These are phyloP conservation scores for Calycina marina DNA, from an alignment of 2,329 filamentous ascomycete species.

Conservation along the genomic window DNA sequence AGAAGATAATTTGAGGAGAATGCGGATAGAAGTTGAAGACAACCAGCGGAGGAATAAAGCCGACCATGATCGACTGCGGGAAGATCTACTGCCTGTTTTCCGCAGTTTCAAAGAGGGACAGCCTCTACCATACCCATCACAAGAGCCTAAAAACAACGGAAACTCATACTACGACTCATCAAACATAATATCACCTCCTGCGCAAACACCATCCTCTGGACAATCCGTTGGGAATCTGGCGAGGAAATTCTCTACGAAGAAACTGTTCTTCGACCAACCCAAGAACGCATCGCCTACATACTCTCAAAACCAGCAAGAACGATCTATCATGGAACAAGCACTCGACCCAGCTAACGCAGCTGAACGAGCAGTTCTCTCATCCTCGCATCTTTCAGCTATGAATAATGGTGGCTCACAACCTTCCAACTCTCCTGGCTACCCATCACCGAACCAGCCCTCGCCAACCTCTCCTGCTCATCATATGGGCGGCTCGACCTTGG, in stretches of 20 bases:
- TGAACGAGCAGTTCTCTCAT: conserved; percentile 49
- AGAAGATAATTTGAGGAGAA: too few species aligned
- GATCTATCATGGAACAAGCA: conserved; percentile 45
- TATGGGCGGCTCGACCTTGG: conserved; percentile 31
- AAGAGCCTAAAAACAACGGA: conserved; percentile 16
- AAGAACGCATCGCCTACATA: conserved; percentile 61
- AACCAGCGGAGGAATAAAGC: conserved; percentile 75
- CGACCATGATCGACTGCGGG: conserved; percentile 75
- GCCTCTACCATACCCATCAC: conserved; percentile 49
- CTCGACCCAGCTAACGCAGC: conserved; percentile 57
- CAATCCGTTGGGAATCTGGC: conserved; percentile 42
- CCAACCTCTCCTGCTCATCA: conserved; percentile 47
- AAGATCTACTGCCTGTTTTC: conserved; percentile 82
- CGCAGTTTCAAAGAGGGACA: conserved; percentile 86
- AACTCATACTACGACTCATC: conserved; percentile 35
- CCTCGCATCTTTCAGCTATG: conserved; percentile 55
- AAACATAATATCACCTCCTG: conserved; percentile 38
- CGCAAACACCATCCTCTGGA: conserved; percentile 37
- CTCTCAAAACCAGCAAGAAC: conserved; percentile 53
- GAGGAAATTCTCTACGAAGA: conserved; percentile 62
- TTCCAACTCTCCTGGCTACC: conserved; percentile 37
- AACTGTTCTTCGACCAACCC: conserved; percentile 55
- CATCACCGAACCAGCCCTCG: conserved; percentile 54
- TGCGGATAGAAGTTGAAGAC: conserved; percentile 61
- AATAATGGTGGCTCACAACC: conserved; percentile 46